These are phyloP conservation scores for Durotheca rogersii DNA, from an alignment of 495 filamentous ascomycete genomes.

Conservation along the genomic window DNA sequence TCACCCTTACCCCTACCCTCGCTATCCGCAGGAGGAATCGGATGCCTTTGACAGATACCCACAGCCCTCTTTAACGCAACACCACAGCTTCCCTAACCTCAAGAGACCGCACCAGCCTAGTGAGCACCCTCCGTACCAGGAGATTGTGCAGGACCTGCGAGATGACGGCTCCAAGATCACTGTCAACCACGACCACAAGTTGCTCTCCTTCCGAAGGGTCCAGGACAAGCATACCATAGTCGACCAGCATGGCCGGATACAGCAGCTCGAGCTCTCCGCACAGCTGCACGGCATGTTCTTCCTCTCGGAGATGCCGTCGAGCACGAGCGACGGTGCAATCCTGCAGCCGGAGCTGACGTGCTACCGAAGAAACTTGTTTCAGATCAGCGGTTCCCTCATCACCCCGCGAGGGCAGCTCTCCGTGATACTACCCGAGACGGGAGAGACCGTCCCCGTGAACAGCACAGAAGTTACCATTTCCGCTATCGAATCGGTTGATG, in stretches of 20 bases:
- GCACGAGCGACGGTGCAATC: conserved; percentile 61
- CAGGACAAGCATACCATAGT: conserved; percentile 58
- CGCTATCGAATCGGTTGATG: conserved; percentile 87
- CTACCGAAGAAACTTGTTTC: conserved; percentile 90
- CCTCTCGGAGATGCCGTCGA: conserved; percentile 79
- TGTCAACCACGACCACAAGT: conserved; percentile 58
- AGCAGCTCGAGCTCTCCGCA: conserved; percentile 65
- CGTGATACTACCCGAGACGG: conserved; percentile 72
- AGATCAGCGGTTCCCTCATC: conserved; percentile 84
- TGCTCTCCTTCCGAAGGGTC: conserved; percentile 54
- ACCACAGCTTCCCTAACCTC: conserved; percentile 56
- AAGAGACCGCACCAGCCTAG: conserved; percentile 49
- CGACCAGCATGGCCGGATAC: conserved; percentile 55
- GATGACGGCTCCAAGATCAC: conserved; percentile 54
- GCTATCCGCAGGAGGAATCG: conserved; percentile 45
- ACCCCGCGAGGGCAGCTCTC: conserved; percentile 73
- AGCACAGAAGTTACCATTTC: conserved; percentile 83
- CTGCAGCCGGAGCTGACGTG: conserved; percentile 82
- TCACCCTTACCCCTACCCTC: conserved; percentile 46
- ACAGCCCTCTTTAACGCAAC: conserved; percentile 48
- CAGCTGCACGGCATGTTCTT: conserved; percentile 97
- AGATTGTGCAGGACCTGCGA: conserved; percentile 55
- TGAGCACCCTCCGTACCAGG: conserved; percentile 49
- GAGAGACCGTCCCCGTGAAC: conserved; percentile 77
- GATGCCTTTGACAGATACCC: conserved; percentile 50